Evolutionary conservation across 768 basidiomycete species (phyloP), one percentile per base, ranked within the genome.

Genomic region (Leccinum rimulosum): DNA sequence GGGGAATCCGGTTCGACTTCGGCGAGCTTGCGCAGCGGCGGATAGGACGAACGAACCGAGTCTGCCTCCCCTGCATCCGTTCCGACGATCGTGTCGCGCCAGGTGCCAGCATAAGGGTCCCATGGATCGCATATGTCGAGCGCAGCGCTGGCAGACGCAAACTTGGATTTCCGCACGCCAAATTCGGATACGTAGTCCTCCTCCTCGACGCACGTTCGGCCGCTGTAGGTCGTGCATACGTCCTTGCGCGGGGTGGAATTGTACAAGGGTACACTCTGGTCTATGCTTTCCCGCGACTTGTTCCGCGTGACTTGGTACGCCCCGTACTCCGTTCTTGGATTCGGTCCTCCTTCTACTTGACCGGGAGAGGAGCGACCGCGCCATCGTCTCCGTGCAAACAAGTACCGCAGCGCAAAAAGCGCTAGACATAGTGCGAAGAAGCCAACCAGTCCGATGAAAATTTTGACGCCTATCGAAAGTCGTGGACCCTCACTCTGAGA

Each of bases 381-480:
- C 61, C 71, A 77, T 59, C 72, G 67, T 56, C 79, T 74, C 53
- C 80, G 74, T 25, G 75, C 70, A 49, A 83, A 33, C 55, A 81
- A 72, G 78, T 82, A 88, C 36, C 88, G 74, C 45, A 82, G 14
- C 1, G 71, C 77, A 63, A 90, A 90, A 27, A 89, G 71, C 4
- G 67, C 63, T 12, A 79, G 64, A 55, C 84, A 87, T 2, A 87
- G 67, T 12, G 64, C 83, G 55, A 90, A 80, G 73, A 90, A 84
- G 1, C 81, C 77, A 0, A 81, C 59, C 10, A 91, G 74, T 3
- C 79, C 82, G 35, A 90, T 74, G 25, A 91, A 76, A 5, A 89
- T 82, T 53, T 84, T 79, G 54, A 90, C 70, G 5, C 88, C 90
- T 5, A 89, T 77, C 1, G 79, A 81, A 5, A 85, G 64, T 60